Evolutionary conservation across 2,329 filamentous ascomycete genomes (phyloP).

Genomic region (Aspergillus phoenicis): DNA sequence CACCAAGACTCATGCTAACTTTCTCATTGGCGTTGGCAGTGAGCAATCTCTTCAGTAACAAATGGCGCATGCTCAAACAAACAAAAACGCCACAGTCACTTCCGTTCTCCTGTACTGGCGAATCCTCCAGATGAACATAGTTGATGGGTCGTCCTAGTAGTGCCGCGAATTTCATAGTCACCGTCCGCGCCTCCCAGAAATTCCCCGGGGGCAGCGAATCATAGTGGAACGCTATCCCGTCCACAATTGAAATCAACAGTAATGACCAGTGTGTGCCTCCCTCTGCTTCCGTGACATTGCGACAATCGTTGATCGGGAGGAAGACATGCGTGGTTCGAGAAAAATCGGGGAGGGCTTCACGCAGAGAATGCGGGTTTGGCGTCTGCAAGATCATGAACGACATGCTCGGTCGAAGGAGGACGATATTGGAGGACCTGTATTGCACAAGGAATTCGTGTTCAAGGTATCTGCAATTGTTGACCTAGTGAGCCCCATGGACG

Average conservation of each 20-base stretch:
- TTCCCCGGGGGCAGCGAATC: slow-evolving; percentile 82
- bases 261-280: slow-evolving; percentile 94
- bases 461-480: slow-evolving; percentile 61
- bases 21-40: slow-evolving; percentile 79
- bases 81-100: slow-evolving; percentile 96
- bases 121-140: slow-evolving; percentile 81
- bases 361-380: slow-evolving; percentile 57
- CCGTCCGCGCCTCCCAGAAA: slow-evolving; percentile 69
- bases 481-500: slow-evolving; percentile 14
- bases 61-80: slow-evolving; percentile 89
- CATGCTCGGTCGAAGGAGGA: slow-evolving; percentile 90
- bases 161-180: slow-evolving; percentile 67
- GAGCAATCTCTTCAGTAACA: slow-evolving; percentile 83
- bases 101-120: slow-evolving; percentile 87
- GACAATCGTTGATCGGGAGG: slow-evolving; percentile 89
- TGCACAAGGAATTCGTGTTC: slow-evolving; percentile 82
- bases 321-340: slow-evolving; percentile 84
- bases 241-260: slow-evolving; percentile 82
- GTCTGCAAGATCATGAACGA: slow-evolving; percentile 85
- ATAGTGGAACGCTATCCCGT: slow-evolving; percentile 94
- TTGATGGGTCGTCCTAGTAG: slow-evolving; percentile 67
- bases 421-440: slow-evolving; percentile 81
- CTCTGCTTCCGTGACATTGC: slow-evolving; percentile 75
- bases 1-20: slow-evolving; percentile 90
- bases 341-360: slow-evolving; percentile 79